These are phyloP conservation scores for Arctostaphylos glauca DNA, from an alignment of 148 eudicot species.

Conservation along the genomic window DNA sequence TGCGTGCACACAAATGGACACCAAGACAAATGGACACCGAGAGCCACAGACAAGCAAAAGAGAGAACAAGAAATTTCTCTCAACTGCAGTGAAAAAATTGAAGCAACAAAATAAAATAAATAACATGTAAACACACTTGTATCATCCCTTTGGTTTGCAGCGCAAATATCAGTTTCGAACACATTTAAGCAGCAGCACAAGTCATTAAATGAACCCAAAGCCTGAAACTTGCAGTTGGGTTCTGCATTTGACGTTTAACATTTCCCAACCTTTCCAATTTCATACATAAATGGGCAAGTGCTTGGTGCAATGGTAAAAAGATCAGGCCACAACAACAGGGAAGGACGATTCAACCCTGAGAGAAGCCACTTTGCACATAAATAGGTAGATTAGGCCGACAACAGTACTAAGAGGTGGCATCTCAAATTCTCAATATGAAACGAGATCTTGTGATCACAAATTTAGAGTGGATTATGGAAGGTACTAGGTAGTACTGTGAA, in stretches of 20 bases:
- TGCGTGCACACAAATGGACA: not conserved
- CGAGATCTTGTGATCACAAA: not conserved
- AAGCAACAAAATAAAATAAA: not conserved
- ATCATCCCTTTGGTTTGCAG: too few species aligned
- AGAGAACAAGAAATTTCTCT: conserved; percentile 1
- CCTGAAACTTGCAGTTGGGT: too few species aligned
- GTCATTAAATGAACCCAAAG: too few species aligned
- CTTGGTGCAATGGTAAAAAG: not conserved
- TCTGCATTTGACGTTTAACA: too few species aligned
- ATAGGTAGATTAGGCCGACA: not conserved
- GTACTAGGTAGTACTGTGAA: not conserved
- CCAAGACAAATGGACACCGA: not conserved
- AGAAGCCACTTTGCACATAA: conserved; percentile 12
- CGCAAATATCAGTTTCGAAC: too few species aligned
- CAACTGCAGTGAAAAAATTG: not conserved
- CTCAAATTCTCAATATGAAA: not conserved
- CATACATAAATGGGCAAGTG: not conserved
- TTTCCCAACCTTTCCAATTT: not conserved
- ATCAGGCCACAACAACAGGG: not conserved
- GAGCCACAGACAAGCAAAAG: not conserved
- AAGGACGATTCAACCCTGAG: not conserved
- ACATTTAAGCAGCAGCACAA: too few species aligned
- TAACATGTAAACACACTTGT: too few species aligned
- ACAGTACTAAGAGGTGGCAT: not conserved
- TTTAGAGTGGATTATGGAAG: not conserved